phyloP scores from a whole-genome alignment of 768 basidiomycete genomes.

The Cystobasidium onofrii region DNA sequence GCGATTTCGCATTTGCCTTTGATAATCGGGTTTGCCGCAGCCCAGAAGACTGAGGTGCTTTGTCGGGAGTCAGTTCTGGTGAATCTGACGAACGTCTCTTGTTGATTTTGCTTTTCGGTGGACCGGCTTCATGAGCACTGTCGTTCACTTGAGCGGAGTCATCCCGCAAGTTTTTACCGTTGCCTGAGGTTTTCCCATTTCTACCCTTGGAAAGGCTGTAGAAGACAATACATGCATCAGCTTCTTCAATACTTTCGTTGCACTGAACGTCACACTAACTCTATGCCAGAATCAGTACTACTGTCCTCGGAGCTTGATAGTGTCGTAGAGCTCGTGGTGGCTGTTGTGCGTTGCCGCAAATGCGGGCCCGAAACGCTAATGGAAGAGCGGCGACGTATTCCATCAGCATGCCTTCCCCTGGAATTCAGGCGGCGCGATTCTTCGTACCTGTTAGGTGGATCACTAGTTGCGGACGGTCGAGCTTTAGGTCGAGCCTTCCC shows the following conservation, averaged over 20 bases:
- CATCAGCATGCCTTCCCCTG: too few species aligned
- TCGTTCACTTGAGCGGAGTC: too few species aligned
- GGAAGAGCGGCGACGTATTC: too few species aligned
- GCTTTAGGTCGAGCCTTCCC: background rate
- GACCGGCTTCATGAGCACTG: too few species aligned
- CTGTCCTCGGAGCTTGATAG: background rate
- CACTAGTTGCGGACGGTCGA: background rate
- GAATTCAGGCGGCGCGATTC: background rate
- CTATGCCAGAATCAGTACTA: background rate
- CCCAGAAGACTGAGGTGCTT: background rate
- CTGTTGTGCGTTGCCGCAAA: too few species aligned
- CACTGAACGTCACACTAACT: background rate
- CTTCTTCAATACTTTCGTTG: too few species aligned
- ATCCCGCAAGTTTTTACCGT: too few species aligned
- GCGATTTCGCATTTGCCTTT: background rate
- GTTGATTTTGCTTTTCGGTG: background rate
- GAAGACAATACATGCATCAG: too few species aligned
- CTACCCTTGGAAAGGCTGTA: background rate
- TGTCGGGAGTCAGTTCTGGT: background rate
- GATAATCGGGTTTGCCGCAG: background rate
- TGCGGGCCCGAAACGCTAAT: too few species aligned
- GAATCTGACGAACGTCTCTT: background rate
- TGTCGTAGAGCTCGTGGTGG: background rate
- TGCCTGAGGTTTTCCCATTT: too few species aligned
- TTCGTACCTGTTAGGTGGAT: background rate